Base-by-base conservation (phyloP, 441 rosid genomes). In the Lepidium campestre region DNA sequence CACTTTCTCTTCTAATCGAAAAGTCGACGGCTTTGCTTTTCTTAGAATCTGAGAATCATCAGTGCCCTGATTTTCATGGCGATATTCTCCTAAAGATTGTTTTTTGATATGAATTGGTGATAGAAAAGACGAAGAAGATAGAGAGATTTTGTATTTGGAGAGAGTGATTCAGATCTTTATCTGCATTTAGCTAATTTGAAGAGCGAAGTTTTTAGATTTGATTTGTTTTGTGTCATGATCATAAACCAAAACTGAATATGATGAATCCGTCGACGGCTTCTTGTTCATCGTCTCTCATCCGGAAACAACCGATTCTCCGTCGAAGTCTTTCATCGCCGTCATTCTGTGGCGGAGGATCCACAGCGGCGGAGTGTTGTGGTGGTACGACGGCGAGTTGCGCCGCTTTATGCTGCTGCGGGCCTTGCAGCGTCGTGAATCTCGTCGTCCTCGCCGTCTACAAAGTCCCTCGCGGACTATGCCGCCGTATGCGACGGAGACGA, bases 401-500 rank as follows among this genome's bases (percentile, higher is more conserved):
- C 35, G 88, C 77, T 0, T 32, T 84, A 9, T 80, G 84, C 36
- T 82, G 85, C 13, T 84, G 86, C 63, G 79, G 80, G 5, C 88
- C 88, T 41, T 76, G 78, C 27, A 78, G 85, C 63, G 15, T 83
- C 31, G 81, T 74, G 8, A 78, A 66, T 44, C 76, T 84, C 11
- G 22, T 84, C 4, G 69, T 80, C 5, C 67, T 80, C 46, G 79
- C 80, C 7, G 69, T 81, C 1, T 82, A 78, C 83, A 75, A 80
- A 39, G 54, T 77, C 7, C 86, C 88, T 7, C 75, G 80, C 5
- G 74, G 83, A 44, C 55, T 84, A 15, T 84, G 78, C 66, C 78
- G 84, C 32, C 55, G 60, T 20, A 23, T 69, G 56, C 66, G 83
- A 14, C 75, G 57, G 52, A 48, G 62, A 37, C 22, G 54, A 35